Conservation (phyloP, 495 filamentous ascomycete species). For the Penicillium odoratum region DNA sequence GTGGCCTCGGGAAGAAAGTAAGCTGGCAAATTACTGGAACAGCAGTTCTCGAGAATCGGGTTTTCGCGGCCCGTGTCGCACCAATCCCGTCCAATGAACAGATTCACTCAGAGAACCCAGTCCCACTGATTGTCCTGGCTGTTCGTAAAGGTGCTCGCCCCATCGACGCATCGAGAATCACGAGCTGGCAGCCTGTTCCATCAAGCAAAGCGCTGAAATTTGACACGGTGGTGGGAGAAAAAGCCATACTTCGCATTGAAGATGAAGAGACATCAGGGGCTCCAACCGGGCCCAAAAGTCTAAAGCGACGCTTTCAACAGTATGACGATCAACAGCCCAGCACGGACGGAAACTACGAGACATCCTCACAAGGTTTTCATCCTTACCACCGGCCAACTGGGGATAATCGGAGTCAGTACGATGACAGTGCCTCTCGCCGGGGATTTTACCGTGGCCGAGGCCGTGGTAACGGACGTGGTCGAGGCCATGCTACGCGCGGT, state of each 20-base stretch:
- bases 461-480: constrained; percentile 42
- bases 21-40: constrained; percentile 80
- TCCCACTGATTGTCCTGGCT: constrained; percentile 75
- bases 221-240: constrained; percentile 82
- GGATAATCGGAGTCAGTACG: constrained; percentile 19
- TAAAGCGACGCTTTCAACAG: constrained; percentile 44
- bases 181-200: constrained; percentile 77
- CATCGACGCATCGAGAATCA: constrained; percentile 77
- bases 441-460: constrained; percentile 49
- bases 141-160: constrained; percentile 70
- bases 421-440: constrained; percentile 37
- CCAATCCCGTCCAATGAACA: constrained; percentile 65
- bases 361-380: constrained; percentile 18
- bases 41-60: constrained; percentile 68
- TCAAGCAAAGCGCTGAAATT: constrained; percentile 67
- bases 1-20: constrained; percentile 78
- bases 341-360: constrained; percentile 18
- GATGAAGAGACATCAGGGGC: constrained; percentile 41
- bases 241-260: constrained; percentile 77
- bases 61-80: constrained; percentile 82
- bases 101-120: constrained; percentile 71
- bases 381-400: constrained; percentile 14
- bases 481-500: constrained; percentile 38
- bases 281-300: background rate
- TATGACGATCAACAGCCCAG: constrained; percentile 32